Base-by-base conservation (phyloP, 352 stramenopile genomes). In the Pythium volutum region DNA sequence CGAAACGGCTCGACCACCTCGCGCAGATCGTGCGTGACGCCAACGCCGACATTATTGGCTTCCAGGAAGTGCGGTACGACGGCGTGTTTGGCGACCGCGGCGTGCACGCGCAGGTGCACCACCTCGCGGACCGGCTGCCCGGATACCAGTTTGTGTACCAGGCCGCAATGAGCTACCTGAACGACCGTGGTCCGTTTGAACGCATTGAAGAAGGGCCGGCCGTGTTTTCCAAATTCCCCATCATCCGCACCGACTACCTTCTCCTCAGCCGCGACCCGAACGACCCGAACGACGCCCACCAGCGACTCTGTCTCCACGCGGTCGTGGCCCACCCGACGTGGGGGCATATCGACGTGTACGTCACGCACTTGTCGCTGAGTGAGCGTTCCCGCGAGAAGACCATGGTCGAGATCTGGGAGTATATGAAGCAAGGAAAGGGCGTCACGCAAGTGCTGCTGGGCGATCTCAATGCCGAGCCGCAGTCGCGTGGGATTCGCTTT, bases 11-110 rank as follows among this genome's bases (percentile, higher is more conserved):
- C 16, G 76, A 93, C 51, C 81, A 91, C 55, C 73, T 96, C n/a
- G 71, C 69, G 0, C 38, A 64, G 20, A 75, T 87, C n/a, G 74
- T 95, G 4, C 46, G 68, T 2, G 61, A 82, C 26, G 65, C 83
- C 0, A 26, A 68, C 7, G 80, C 88, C 14, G 74, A 74, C 31
- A 90, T 95, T 51, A 73, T 96, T n/a, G 82, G 82, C 9, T 91
- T 96, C 43, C 88, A 96, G 59, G 88, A 96, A 65, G 83, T 96
- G 18, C 83, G 88, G 5, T 91, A 91, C 60, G 88, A 96, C 49
- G 73, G 77, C 39, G 76, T 79, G n/a, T 87, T 96, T 31, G 85
- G 85, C 20, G 48, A 73, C 0, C 67, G 55, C 6, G 81, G 80
- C 23, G 62, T 84, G 9, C 87, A 93, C 41, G 79, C 80, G 3